phyloP scores from a whole-genome alignment of 2,329 filamentous ascomycete genomes.

The Penicillium sclerotiorum region DNA sequence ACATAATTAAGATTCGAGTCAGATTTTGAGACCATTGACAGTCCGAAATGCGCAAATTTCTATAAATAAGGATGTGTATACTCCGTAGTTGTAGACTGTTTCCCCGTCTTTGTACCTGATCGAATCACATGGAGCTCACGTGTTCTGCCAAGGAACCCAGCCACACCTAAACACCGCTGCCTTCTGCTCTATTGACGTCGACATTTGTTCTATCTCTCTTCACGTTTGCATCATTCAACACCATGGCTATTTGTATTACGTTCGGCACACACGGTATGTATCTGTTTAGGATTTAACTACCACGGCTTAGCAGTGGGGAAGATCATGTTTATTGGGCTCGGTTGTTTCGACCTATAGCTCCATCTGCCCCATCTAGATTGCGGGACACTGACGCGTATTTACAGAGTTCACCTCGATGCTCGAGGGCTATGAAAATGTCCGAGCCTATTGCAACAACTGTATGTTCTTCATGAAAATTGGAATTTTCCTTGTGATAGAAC shows the following conservation, averaged over 20 bases:
- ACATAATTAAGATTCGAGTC: constrained; percentile 1
- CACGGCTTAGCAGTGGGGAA: constrained; percentile 6
- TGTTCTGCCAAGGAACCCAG: constrained; percentile 34
- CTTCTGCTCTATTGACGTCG: constrained; percentile 19
- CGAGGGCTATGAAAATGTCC: constrained; percentile 49
- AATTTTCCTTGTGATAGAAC: too few species aligned
- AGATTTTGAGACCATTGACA: constrained; percentile 2
- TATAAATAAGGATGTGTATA: background rate
- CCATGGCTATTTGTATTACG: constrained; percentile 48
- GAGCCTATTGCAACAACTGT: constrained; percentile 52
- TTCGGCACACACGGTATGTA: constrained; percentile 46
- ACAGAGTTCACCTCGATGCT: constrained; percentile 49
- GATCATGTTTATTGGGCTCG: constrained; percentile 6
- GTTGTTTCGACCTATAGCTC: constrained; percentile 15
- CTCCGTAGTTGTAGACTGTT: background rate
- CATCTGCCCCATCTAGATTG: constrained; percentile 11
- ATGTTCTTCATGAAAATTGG: constrained; percentile 16
- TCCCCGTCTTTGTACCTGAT: constrained; percentile 1
- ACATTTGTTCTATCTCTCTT: constrained; percentile 7
- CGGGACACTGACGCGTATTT: constrained; percentile 16
- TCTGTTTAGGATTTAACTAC: background rate
- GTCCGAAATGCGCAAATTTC: background rate
- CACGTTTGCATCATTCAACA: constrained; percentile 11
- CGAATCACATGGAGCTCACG: constrained; percentile 25
- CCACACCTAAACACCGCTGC: constrained; percentile 39